A percentile compares a stretch with the other conserved stretches of the same genome.
These are phyloP conservation scores for Pugionium dolabratum DNA, from an alignment of 345 rosid genomes.

Conservation along the genomic window DNA sequence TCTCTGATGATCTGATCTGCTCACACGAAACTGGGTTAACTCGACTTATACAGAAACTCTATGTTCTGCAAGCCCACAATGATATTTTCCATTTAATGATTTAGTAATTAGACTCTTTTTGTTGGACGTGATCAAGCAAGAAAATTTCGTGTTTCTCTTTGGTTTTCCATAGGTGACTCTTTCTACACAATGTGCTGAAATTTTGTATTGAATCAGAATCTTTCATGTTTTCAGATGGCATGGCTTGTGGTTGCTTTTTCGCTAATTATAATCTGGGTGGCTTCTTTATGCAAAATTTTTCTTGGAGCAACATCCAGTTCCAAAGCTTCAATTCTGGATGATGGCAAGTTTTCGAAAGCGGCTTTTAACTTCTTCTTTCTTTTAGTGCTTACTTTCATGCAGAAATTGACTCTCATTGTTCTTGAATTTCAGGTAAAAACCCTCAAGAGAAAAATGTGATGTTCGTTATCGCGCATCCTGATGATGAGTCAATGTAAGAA, in stretches of 20 bases:
- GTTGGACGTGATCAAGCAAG: too few species aligned
- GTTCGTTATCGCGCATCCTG: conserved; percentile 89
- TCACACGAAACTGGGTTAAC: too few species aligned
- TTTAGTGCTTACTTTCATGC: not conserved
- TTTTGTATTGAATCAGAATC: conserved; percentile 15
- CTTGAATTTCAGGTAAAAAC: conserved; percentile 42
- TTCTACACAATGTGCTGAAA: too few species aligned
- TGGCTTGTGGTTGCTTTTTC: conserved; percentile 55
- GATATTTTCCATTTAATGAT: too few species aligned
- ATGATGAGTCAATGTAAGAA: conserved; percentile 90
- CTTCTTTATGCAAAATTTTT: conserved; percentile 65
- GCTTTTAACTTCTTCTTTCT: not conserved
- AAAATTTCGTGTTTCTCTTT: too few species aligned
- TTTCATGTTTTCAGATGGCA: conserved; percentile 43
- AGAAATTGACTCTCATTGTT: conserved; percentile 8
- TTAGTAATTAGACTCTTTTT: too few species aligned
- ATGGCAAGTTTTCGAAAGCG: conserved; percentile 43
- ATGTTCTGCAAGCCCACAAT: too few species aligned
- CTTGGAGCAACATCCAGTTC: conserved; percentile 41
- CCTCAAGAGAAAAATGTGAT: conserved; percentile 53
- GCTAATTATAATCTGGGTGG: conserved; percentile 57
- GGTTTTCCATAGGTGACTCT: not conserved
- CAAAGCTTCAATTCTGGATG: conserved; percentile 40
- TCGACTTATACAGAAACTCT: too few species aligned
- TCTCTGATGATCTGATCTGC: too few species aligned